Percentiles rank a stretch among this genome's conserved stretches.
Evolutionary conservation across 73 alveolate genomes (phyloP).

Genomic region (Durusdinium trenchii): DNA sequence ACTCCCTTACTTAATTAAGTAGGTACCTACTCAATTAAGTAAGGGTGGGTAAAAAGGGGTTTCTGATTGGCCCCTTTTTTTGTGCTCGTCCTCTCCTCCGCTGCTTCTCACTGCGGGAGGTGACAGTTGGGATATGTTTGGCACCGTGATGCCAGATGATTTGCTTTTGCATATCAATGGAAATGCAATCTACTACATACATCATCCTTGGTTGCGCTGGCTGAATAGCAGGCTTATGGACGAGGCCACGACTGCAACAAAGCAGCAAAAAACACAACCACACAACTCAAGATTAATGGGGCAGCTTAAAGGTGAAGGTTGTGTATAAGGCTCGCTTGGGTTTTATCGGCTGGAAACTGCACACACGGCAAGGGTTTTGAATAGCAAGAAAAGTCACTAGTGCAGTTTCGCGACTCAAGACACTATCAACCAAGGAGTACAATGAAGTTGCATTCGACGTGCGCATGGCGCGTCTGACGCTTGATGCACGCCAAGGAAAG

Average conservation of each 20-base stretch:
- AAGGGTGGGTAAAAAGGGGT: too few species aligned
- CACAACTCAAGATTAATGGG: too few species aligned
- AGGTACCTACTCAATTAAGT: too few species aligned
- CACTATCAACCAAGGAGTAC: not conserved
- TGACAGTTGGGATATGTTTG: conserved; percentile 49
- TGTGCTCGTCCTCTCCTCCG: too few species aligned
- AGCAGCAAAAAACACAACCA: not conserved
- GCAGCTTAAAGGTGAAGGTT: too few species aligned
- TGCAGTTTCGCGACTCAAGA: not conserved
- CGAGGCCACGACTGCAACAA: conserved; percentile 16
- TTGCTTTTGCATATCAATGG: conserved; percentile 16
- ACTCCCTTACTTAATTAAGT: too few species aligned
- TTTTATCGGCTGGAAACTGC: too few species aligned
- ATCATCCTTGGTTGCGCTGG: conserved; percentile 36
- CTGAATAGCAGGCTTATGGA: not conserved
- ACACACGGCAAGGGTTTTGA: too few species aligned
- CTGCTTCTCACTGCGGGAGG: too few species aligned
- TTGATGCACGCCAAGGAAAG: conserved; percentile 54
- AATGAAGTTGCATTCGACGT: conserved; percentile 51
- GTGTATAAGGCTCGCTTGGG: too few species aligned
- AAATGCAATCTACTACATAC: conserved; percentile 13
- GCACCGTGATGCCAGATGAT: conserved; percentile 38
- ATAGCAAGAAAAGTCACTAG: too few species aligned
- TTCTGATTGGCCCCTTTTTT: too few species aligned
- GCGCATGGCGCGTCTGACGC: conserved; percentile 48